A percentile compares a stretch with the other conserved stretches of the same genome.
These are phyloP conservation scores for Colletotrichum sp. DNA, from an alignment of 2,329 filamentous ascomycete species.

Conservation along the genomic window DNA sequence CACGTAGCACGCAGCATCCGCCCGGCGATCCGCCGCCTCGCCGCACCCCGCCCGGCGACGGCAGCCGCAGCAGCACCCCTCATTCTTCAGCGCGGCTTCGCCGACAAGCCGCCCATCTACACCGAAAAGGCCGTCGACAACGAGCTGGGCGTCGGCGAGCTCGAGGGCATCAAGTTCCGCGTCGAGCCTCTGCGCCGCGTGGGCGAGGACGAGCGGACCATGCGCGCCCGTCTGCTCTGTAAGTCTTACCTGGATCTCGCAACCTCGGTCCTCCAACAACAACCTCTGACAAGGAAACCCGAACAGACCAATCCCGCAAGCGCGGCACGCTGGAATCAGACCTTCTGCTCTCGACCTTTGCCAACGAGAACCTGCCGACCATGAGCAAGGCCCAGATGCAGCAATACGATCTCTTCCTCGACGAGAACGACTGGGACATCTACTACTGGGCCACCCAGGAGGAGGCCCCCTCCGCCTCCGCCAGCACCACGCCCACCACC, in stretches of 20 bases:
- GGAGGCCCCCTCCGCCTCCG: constrained; percentile 54
- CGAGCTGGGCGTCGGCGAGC: constrained; percentile 83
- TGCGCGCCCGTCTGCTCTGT: constrained; percentile 82
- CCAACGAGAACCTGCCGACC: constrained; percentile 73
- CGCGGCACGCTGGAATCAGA: constrained; percentile 95
- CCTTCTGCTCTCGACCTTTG: constrained; percentile 95
- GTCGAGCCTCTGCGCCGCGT: constrained; percentile 87
- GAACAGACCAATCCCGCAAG: constrained; percentile 91
- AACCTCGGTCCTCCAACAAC: not conserved
- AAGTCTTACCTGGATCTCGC: constrained; percentile 33
- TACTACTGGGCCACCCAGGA: constrained; percentile 99
- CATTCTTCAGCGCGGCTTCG: constrained; percentile 18
- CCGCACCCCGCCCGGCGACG: constrained; percentile 19
- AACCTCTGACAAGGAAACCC: not conserved
- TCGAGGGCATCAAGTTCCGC: constrained; percentile 84
- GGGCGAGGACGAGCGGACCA: constrained; percentile 85
- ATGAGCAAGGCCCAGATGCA: constrained; percentile 78
- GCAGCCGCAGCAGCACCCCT: constrained; percentile 14
- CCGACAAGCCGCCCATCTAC: constrained; percentile 29
- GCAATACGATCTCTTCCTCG: constrained; percentile 90
- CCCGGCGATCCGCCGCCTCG: constrained; percentile 22
- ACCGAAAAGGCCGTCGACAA: constrained; percentile 17
- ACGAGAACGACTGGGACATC: constrained; percentile 99
- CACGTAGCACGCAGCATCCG: constrained; percentile 21
- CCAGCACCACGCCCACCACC: constrained; percentile 42